phyloP scores from a whole-genome alignment of 805 yeast genomes.

The Alloascoidea africana region DNA sequence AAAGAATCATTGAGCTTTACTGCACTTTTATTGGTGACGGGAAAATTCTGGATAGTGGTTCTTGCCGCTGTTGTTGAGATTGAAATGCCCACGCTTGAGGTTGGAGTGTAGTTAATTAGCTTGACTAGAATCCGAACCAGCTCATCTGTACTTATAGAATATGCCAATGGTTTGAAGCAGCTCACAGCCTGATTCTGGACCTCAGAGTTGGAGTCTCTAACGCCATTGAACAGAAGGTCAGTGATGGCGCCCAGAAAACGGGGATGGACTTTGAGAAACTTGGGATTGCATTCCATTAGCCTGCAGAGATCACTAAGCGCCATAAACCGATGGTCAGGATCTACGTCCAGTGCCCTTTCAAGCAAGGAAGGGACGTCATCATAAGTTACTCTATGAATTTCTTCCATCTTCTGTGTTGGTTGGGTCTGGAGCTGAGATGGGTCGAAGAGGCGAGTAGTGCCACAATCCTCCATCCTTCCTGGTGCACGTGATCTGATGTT shows the following conservation, averaged over 20 bases:
- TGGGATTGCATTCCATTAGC: slow-evolving; percentile 18
- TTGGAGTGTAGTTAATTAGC: not conserved
- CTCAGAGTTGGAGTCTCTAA: slow-evolving; percentile 51
- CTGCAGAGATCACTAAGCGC: slow-evolving; percentile 61
- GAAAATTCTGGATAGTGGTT: not conserved
- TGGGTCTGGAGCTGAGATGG: no score
- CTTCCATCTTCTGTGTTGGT: no score
- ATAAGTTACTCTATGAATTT: no score
- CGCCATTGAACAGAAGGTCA: slow-evolving; percentile 24
- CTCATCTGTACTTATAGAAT: slow-evolving; percentile 1
- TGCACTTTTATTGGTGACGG: not conserved
- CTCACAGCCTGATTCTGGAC: slow-evolving; percentile 64
- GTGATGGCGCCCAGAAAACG: slow-evolving; percentile 16
- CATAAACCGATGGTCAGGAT: slow-evolving; percentile 77
- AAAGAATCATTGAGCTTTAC: not conserved
- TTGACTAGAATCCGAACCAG: not conserved
- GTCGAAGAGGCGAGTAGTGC: no score
- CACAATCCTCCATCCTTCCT: no score
- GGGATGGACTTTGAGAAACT: slow-evolving; percentile 16
- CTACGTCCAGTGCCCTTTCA: slow-evolving; percentile 17
- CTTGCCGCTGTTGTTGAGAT: slow-evolving; percentile 1
- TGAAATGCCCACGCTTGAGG: slow-evolving; percentile 1
- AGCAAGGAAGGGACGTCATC: not conserved
- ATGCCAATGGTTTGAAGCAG: slow-evolving; percentile 28
- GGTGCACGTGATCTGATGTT: no score